These are phyloP conservation scores for Serendipita indica DNA, from an alignment of 768 basidiomycete genomes.

Conservation along the genomic window DNA sequence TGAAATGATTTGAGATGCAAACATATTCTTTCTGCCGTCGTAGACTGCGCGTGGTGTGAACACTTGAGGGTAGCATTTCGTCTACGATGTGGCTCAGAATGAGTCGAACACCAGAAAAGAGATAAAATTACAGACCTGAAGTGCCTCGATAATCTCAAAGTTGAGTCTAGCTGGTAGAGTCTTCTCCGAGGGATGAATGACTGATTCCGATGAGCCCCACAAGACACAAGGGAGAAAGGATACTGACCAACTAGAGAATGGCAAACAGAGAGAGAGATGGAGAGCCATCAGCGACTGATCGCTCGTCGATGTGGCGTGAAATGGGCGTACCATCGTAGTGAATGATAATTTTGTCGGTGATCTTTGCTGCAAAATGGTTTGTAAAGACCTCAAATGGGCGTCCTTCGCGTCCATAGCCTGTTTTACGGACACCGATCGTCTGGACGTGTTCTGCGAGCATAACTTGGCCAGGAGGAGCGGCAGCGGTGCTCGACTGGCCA, in stretches of 20 bases:
- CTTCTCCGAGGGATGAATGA: conserved; percentile 56
- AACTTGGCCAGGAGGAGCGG: background rate
- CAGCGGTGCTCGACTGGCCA: background rate
- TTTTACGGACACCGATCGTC: conserved; percentile 53
- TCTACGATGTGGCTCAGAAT: background rate
- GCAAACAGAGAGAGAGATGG: background rate
- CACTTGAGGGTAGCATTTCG: conserved; percentile 32
- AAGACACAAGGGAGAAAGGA: background rate
- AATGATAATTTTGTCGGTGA: conserved; percentile 48
- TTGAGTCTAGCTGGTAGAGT: conserved; percentile 50
- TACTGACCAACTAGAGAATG: conserved; percentile 31
- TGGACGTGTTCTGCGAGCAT: conserved; percentile 23
- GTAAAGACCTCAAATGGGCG: conserved; percentile 28
- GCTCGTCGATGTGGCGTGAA: background rate
- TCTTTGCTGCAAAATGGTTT: conserved; percentile 51
- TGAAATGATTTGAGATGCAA: conserved; percentile 43
- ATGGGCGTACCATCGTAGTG: conserved; percentile 59
- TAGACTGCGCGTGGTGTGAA: conserved; percentile 65
- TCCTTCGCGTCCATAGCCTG: conserved; percentile 47
- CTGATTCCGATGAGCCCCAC: conserved; percentile 23
- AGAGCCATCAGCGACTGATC: background rate
- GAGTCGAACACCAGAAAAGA: background rate
- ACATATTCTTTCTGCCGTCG: conserved; percentile 68
- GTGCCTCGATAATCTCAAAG: conserved; percentile 47
- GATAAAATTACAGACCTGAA: conserved; percentile 32